Evolutionary conservation across 2,329 filamentous ascomycete genomes (phyloP).

Genomic region (Zasmidium angulare): DNA sequence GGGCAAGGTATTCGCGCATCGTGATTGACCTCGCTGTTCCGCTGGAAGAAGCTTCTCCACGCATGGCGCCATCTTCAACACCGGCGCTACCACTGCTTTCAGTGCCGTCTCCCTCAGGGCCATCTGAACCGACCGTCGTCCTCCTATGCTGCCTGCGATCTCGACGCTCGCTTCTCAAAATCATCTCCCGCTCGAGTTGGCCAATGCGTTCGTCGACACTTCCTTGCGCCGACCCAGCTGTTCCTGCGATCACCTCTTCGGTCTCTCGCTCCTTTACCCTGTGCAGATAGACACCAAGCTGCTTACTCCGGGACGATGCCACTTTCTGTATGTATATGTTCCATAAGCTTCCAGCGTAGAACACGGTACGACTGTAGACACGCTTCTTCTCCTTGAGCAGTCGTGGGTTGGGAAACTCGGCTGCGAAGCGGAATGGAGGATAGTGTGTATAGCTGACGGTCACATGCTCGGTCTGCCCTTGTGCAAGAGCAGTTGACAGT

Average conservation of each 20-base stretch:
- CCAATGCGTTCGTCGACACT: constrained; percentile 56
- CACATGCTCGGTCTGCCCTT: constrained; percentile 11
- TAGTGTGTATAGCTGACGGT: constrained; percentile 53
- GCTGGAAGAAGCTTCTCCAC: constrained; percentile 6
- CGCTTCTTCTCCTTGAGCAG: constrained; percentile 59
- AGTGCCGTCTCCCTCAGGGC: constrained; percentile 26
- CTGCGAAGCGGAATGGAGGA: constrained; percentile 59
- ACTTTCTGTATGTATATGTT: constrained; percentile 65
- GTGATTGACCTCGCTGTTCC: constrained; percentile 18
- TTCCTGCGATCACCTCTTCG: constrained; percentile 43
- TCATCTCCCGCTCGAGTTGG: constrained; percentile 54
- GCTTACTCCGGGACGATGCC: constrained; percentile 54
- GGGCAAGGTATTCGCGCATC: constrained; percentile 30
- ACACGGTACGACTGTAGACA: constrained; percentile 59
- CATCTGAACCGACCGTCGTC: constrained; percentile 17
- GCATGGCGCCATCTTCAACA: constrained; percentile 42
- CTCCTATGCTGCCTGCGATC: constrained; percentile 29
- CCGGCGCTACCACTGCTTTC: constrained; percentile 49
- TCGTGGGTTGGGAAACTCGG: constrained; percentile 57
- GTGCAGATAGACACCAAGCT: constrained; percentile 60
- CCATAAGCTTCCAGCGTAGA: constrained; percentile 60
- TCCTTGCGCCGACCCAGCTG: constrained; percentile 39
- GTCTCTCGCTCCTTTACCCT: constrained; percentile 57
- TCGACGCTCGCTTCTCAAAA: constrained; percentile 41
- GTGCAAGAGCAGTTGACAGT: constrained; percentile 5